Evolutionary conservation across 805 yeast genomes (phyloP), one percentile per base, ranked within the genome.

Genomic region (Ogataea naganishii): DNA sequence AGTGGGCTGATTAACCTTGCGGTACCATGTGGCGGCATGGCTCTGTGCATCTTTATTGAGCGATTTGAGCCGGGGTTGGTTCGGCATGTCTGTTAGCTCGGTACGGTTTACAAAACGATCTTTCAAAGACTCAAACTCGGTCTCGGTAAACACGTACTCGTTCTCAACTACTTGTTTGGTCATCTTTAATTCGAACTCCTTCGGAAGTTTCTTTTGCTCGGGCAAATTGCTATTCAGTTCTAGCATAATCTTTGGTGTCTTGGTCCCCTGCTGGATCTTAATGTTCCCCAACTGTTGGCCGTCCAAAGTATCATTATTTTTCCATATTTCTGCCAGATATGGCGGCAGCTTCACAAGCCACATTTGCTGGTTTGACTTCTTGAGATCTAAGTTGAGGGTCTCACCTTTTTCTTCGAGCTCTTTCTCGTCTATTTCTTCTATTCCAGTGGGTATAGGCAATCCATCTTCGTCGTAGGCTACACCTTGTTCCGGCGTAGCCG

Each of bases 291-390:
- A 58, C 36, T 77, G 78, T 46, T 79, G 76, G 6, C 95, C 96
- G 31, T 72, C 67, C 29, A 80, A 56, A 25, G 61, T 59, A 15
- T 65, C 72, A 31, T 71, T 66, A 38, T 79, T 67, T 31, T 75
- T 68, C 95, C 96, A 85, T 40, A 72, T 66, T 23, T 79, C 83
- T 18, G 94, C 80, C 37, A 92, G 60, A 47, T 85, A 85, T 47
- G 83, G 75, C 2, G 98, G 97, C 47, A 92, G 60, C 43, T 92
- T 73, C 15, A 92, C 95, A 14, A 92, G 63, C 98, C 97, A 92
- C 24, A 92, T 78, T 42, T 85, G 85, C 45, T 80, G 78, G 27
- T 58, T 64, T 11, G 78, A 72, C 18, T 64, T 60, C 2, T 64
- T 38, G 30, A 86, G 56, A 48, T 86, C 83, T 54, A 92, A 63